Evolutionary conservation across 768 basidiomycete species (phyloP), one percentile per base, ranked within the genome.

Genomic region (Asterophora lycoperdoides): DNA sequence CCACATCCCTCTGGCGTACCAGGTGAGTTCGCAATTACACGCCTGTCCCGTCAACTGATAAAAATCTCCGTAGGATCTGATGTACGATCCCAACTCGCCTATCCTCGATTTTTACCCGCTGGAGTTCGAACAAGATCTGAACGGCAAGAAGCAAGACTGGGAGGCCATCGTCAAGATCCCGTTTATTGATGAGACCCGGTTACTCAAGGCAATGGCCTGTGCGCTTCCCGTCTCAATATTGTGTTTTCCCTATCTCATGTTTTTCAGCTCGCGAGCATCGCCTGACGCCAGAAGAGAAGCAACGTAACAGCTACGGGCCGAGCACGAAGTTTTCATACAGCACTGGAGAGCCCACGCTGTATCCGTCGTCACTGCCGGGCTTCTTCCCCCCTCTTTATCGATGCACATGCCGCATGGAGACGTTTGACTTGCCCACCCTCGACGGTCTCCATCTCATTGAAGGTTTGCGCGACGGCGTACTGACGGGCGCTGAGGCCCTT

Each of bases 131-230:
- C 83, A 80, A 55, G 96, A 99, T 69, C 68, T 96, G 62, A 98
- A 99, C 57, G 96, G 96, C 28, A 99, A 99, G 78, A 98, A 93
- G 64, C 85, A 88, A 57, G 95, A 97, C 19, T 99, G 96, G 96
- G 96, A 99, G 65, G 95, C 96, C 0, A 81, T 98, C 43, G 93
- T 99, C 46, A 98, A 98, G 71, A 97, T 99, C 56, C 96, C 96
- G 0, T 99, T 99, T 67, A 97, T 99, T 52, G 84, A 96, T 39
- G 83, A 94, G 64, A 57, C 68, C 9, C 75, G 91, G 44, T 64
- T 99, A 17, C 69, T 96, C 28, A 72, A 72, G 28, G 89, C 94
- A 3, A 97, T 99, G 95, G 69, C 73, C 28, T 67, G 91, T 90
- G 64, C 59, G 83, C 70, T 35, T 46, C 28, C 20, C 28, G 3